Percentiles rank a stretch among this genome's conserved stretches.
Conservation (phyloP, 306 rosid species). For the Mimosa pudica region DNA sequence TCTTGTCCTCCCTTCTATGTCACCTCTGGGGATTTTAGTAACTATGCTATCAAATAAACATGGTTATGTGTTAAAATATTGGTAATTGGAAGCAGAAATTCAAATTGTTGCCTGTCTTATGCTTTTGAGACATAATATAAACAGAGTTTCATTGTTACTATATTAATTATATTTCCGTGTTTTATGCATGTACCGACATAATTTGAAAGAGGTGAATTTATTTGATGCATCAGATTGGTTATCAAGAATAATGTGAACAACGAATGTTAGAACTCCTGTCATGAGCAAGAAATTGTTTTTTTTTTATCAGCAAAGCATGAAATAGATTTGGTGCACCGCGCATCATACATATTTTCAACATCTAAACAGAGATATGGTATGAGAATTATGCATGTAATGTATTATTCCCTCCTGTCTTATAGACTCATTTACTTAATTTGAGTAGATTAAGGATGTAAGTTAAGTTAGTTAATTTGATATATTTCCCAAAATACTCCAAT, state of each 20-base stretch:
- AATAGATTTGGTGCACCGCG: neutral
- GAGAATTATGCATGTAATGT: no score
- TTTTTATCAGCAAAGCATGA: neutral
- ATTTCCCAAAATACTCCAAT: no score
- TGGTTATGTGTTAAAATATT: neutral
- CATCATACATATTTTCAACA: neutral
- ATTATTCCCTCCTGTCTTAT: no score
- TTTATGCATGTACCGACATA: neutral
- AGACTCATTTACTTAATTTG: no score
- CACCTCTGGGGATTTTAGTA: conserved; percentile 11
- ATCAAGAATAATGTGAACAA: neutral
- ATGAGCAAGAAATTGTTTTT: neutral
- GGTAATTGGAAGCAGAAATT: neutral
- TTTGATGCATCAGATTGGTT: neutral
- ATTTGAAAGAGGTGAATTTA: neutral
- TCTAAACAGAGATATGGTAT: no score
- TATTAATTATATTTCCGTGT: no score
- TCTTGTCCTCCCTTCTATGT: conserved; percentile 19
- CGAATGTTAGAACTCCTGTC: neutral
- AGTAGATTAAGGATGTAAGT: no score
- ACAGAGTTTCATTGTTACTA: neutral
- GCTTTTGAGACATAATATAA: no score
- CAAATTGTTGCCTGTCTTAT: neutral
- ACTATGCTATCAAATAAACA: conserved; percentile 4
- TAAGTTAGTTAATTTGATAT: no score